These are phyloP conservation scores for Calendula officinalis DNA, from an alignment of 129 eudicot genomes.

Conservation along the genomic window DNA sequence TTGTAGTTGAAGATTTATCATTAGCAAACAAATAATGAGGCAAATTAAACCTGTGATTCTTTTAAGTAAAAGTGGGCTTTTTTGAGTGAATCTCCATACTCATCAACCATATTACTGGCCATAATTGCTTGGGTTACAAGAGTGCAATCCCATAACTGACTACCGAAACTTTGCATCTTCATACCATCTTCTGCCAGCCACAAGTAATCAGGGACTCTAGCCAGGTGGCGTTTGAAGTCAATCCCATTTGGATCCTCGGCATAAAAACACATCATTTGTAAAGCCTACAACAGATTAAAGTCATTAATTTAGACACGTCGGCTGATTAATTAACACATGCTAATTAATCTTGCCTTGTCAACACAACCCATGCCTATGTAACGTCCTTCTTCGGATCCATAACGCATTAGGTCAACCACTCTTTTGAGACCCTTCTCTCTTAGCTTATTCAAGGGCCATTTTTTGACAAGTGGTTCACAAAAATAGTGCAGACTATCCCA, in stretches of 20 bases:
- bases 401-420: constrained; percentile 42
- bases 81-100: constrained; percentile 61
- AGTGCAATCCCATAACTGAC: constrained; percentile 73
- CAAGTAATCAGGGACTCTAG: constrained; percentile 66
- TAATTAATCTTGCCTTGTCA: constrained; percentile 26
- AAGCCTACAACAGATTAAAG: constrained; percentile 12
- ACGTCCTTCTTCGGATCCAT: constrained; percentile 21
- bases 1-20: not conserved
- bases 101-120: constrained; percentile 58
- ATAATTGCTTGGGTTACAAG: constrained; percentile 66
- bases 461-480: constrained; percentile 42
- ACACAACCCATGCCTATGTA: constrained; percentile 21
- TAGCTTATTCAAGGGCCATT: constrained; percentile 53
- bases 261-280: constrained; percentile 32
- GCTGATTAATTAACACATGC: not conserved
- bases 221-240: constrained; percentile 56
- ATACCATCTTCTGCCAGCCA: constrained; percentile 89
- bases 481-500: constrained; percentile 51
- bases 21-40: not conserved
- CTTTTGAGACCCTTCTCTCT: constrained; percentile 44
- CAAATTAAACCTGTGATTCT: constrained; percentile 52
- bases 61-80: constrained; percentile 61
- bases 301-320: no score
- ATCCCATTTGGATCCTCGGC: constrained; percentile 49
- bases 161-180: constrained; percentile 80